Evolutionary conservation across 140 eudicot species (phyloP).

Genomic region (Erigeron philadelphicus): DNA sequence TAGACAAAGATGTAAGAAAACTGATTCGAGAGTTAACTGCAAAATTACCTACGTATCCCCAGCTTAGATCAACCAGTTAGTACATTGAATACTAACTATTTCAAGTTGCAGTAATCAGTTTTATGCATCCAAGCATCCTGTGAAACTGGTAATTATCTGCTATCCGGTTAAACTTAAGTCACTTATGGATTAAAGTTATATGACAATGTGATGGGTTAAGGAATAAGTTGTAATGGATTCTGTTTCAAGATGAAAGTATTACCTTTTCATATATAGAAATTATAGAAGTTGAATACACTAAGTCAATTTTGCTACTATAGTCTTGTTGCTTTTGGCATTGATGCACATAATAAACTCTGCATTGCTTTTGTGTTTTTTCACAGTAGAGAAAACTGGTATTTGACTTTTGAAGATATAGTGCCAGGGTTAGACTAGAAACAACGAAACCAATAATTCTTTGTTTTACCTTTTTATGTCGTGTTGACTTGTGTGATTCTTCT

Average conservation of each 20-base stretch:
- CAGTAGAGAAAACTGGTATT: constrained; percentile 9
- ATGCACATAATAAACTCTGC: neutral
- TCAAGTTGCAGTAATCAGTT: neutral
- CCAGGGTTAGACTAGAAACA: constrained; percentile 20
- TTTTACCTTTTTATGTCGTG: constrained; percentile 3
- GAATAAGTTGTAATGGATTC: too few relatives aligned
- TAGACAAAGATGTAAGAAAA: too few relatives aligned
- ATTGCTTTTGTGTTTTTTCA: neutral
- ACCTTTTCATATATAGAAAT: too few relatives aligned
- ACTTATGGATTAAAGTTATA: too few relatives aligned
- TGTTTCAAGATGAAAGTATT: too few relatives aligned
- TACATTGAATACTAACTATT: neutral
- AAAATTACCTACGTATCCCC: neutral
- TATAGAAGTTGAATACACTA: too few relatives aligned
- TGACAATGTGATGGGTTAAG: too few relatives aligned
- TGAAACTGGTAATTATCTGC: neutral
- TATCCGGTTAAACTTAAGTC: neutral
- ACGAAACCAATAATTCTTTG: constrained; percentile 18
- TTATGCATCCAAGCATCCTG: neutral
- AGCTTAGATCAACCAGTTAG: neutral
- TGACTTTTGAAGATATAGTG: neutral
- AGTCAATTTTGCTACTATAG: neutral
- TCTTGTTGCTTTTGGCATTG: neutral
- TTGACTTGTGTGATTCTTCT: constrained; percentile 41
- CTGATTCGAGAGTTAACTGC: too few relatives aligned